These are phyloP conservation scores for Daedalea quercina DNA, from an alignment of 768 basidiomycete genomes.

Conservation along the genomic window DNA sequence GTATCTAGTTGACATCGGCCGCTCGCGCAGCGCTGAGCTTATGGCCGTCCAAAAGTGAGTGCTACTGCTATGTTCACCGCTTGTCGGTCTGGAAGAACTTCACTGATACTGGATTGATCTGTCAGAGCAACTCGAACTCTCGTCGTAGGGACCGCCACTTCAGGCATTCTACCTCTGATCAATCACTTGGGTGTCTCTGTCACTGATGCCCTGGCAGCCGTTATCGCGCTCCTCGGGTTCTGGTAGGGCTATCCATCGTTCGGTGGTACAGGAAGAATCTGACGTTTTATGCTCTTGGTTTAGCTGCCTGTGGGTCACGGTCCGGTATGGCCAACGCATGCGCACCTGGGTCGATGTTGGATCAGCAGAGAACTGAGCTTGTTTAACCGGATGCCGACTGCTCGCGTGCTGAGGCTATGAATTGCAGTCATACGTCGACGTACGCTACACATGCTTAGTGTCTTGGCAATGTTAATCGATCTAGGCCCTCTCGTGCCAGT, in stretches of 20 bases:
- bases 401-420: no score
- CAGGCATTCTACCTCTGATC: slow-evolving; percentile 47
- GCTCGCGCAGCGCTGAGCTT: slow-evolving; percentile 54
- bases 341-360: neutral
- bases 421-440: no score
- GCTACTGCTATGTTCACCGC: neutral
- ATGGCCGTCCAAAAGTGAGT: slow-evolving; percentile 51
- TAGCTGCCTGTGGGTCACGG: neutral
- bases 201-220: slow-evolving; percentile 42
- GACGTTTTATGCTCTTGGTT: neutral
- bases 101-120: neutral
- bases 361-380: neutral
- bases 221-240: slow-evolving; percentile 44
- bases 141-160: slow-evolving; percentile 35
- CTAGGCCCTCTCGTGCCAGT: no score
- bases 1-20: slow-evolving; percentile 57
- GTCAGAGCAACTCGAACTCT: slow-evolving; percentile 42
- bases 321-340: neutral
- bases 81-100: neutral
- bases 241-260: slow-evolving; percentile 30
- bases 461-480: no score
- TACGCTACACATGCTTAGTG: no score
- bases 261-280: no score
- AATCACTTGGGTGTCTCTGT: slow-evolving; percentile 42
- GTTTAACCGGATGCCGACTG: no score